Evolutionary conservation across 257 asterid genomes (phyloP), one percentile per base, ranked within the genome.

Genomic region (Solanum corneliomulleri): DNA sequence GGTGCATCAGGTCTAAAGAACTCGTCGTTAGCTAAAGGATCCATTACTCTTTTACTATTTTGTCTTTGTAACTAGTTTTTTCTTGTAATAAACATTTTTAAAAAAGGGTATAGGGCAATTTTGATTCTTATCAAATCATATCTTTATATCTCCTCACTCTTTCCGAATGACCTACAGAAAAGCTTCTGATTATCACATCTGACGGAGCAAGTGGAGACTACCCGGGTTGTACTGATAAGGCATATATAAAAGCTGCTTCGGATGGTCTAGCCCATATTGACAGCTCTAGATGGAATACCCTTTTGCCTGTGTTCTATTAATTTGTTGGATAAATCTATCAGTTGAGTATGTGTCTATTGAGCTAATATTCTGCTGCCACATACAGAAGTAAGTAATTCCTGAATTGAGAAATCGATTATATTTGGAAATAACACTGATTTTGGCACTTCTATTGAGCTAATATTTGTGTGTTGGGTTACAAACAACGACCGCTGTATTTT

Each of bases 151-250:
- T 44, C 49, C 64, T 77, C 84, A 77, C 8, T 44, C 8, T 42
- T 77, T 77, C 62, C 15, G 13, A 21, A 14, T 77, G 83, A 21
- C 62, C 83, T 44, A 45, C 64, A 44, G 41, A 21, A 16, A 88
- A 91, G 47, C 60, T 90, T 85, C 78, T 89, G 90, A 88, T 95
- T 62, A 92, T 94, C 88, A 91, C 98, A 25, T 82, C 85, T 11
- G 98, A 95, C 93, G 98, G 98, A 92, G 95, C 98, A 62, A 93
- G 97, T 90, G 97, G 96, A 18, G 91, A 88, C 77, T 93, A 90
- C 87, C 95, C 98, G 20, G 98, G 96, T 52, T 94, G 98, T 91
- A 93, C 97, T 3, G 89, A 95, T 89, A 33, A 21, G 90, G 94
- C 98, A 45, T 94, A 95, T 72, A 70, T 27, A 15, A 89, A 91